Evolutionary conservation across 768 basidiomycete genomes (phyloP).

Genomic region (Lactarius vividus): DNA sequence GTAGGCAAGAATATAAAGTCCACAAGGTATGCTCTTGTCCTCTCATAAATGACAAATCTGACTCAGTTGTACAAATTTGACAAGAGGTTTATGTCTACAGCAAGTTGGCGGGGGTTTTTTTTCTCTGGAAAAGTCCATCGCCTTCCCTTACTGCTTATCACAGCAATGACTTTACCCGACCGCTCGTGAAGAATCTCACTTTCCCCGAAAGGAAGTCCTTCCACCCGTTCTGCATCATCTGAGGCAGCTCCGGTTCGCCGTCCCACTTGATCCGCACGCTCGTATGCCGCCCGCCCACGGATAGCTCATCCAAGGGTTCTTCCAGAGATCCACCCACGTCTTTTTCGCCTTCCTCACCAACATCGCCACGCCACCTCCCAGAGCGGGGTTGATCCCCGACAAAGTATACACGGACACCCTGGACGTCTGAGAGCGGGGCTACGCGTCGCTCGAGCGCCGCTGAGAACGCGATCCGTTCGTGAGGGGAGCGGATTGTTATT

Average conservation of each 20-base stretch:
- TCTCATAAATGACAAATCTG: no score
- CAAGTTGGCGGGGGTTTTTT: no score
- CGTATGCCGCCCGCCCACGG: neutral
- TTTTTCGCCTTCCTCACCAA: neutral
- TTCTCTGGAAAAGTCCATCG: no score
- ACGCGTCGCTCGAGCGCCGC: neutral
- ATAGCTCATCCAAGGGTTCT: neutral
- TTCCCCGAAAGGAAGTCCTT: neutral
- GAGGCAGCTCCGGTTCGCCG: constrained; percentile 10
- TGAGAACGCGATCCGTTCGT: constrained; percentile 9
- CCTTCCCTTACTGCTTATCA: neutral
- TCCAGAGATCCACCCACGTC: neutral
- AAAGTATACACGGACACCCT: constrained; percentile 10
- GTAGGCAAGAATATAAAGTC: no score
- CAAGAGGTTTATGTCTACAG: no score
- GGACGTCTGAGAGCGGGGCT: neutral
- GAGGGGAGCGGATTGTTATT: constrained; percentile 1
- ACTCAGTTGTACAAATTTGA: no score
- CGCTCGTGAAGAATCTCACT: constrained; percentile 5
- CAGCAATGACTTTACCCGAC: neutral
- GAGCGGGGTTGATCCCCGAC: neutral
- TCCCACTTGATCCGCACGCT: constrained; percentile 9
- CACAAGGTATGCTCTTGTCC: no score
- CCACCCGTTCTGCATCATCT: neutral
- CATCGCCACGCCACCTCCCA: neutral